Percentiles rank a stretch among this genome's conserved stretches.
phyloP scores from a whole-genome alignment of 2,329 filamentous ascomycete species.

The Cladophialophora carrionii region DNA sequence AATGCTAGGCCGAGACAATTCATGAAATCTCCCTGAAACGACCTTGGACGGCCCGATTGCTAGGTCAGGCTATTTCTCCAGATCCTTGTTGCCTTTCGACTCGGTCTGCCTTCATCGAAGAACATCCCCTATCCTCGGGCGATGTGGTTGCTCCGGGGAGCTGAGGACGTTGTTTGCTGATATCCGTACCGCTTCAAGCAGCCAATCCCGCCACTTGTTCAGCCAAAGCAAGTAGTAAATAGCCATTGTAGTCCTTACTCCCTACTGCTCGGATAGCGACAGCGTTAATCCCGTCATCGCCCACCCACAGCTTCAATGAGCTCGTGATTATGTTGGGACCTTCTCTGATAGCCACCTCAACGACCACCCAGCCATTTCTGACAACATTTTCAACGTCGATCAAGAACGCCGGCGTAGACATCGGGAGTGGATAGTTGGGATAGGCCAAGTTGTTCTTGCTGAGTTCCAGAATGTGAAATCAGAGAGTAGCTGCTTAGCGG shows the following conservation, averaged over 20 bases:
- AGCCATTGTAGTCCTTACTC: slow-evolving; percentile 55
- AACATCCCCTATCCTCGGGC: not conserved
- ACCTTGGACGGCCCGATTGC: not conserved
- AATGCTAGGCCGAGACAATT: not conserved
- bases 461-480: slow-evolving; percentile 58
- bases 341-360: slow-evolving; percentile 32
- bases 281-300: slow-evolving; percentile 49
- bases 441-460: slow-evolving; percentile 58
- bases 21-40: not conserved
- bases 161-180: not conserved
- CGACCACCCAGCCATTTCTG: slow-evolving; percentile 43
- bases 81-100: not conserved
- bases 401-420: slow-evolving; percentile 48
- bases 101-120: not conserved
- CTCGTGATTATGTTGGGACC: slow-evolving; percentile 40
- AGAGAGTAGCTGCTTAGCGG: slow-evolving; percentile 48
- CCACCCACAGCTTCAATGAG: slow-evolving; percentile 51
- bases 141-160: not conserved
- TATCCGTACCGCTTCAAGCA: too few species aligned
- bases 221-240: slow-evolving; percentile 46
- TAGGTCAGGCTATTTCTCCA: not conserved
- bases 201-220: slow-evolving; percentile 33
- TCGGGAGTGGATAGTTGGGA: slow-evolving; percentile 51
- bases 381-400: slow-evolving; percentile 60
- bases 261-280: slow-evolving; percentile 53